Base-by-base conservation (phyloP, 1,139 yeast genomes). In the Starmera stellimalicola region DNA sequence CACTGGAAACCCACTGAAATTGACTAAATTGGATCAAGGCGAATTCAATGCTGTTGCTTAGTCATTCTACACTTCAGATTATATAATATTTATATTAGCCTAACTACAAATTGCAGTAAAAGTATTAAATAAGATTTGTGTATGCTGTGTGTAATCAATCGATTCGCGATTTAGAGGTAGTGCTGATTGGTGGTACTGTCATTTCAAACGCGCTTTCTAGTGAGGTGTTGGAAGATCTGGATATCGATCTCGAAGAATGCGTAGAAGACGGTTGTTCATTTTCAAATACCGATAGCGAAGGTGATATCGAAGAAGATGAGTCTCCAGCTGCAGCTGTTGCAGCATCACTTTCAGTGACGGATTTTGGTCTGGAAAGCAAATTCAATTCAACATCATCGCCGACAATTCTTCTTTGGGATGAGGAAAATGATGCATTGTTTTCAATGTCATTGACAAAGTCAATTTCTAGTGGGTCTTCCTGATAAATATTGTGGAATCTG, bases 1-100 rank as follows among this genome's bases (percentile, higher is more conserved):
- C 45, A 85, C 83, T 33, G 97, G 97, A 35, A 83, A 84, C 58
- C 95, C 94, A 16, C 70, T 91, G 52, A 94, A 83, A 22, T 70
- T 91, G 50, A 39, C 41, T 10, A 45, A 47, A 30, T 33, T 44
- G 16, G 48, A 47, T 20, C 41, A 48, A 30, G 51, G 50, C 32
- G 51, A 47, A 32, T 44, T 47, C 23, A 48, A 47, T 31, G 51
- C 51, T 4, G 37, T 35, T 15, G 47, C 45, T 24, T 42, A 10
- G 19, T 7, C 8, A 22, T 6, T 29, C 7, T 2, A 10, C 9
- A 19, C 8, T 19, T 19, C 11, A 19, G n/a, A n/a, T n/a, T n/a
- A n/a, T n/a, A n/a, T n/a, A n/a, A n/a, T n/a, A n/a, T n/a, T n/a
- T n/a, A n/a, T n/a, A n/a, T n/a, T n/a, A n/a, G n/a, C n/a, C n/a